These are phyloP conservation scores for Anisodus acutangulus DNA, from an alignment of 257 asterid genomes.

Conservation along the genomic window DNA sequence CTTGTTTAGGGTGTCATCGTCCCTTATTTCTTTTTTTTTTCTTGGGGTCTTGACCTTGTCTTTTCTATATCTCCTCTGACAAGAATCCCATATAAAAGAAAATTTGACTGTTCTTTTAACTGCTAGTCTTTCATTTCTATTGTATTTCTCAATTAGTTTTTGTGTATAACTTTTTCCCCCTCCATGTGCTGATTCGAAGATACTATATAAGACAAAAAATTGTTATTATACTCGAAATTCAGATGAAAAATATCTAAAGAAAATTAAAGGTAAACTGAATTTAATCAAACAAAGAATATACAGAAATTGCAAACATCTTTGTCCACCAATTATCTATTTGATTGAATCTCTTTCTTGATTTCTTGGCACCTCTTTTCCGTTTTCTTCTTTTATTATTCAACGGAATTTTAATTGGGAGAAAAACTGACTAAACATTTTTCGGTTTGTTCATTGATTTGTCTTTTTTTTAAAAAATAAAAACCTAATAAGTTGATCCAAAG, in stretches of 20 bases:
- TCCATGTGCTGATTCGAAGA: no score
- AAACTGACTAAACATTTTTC: no score
- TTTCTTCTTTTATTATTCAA: background rate
- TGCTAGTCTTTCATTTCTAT: background rate
- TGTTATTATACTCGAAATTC: no score
- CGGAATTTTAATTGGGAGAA: no score
- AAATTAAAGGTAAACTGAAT: background rate
- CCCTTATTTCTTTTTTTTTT: background rate
- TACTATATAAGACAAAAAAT: no score
- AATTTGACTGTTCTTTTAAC: background rate
- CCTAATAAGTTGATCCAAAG: background rate
- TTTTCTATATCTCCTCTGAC: background rate
- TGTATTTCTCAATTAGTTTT: background rate
- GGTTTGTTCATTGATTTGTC: background rate
- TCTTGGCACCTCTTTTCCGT: background rate
- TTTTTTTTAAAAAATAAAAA: background rate
- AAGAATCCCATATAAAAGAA: background rate
- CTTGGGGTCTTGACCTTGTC: background rate
- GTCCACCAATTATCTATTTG: background rate
- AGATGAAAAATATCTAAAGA: background rate
- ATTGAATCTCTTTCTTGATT: background rate
- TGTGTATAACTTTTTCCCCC: background rate
- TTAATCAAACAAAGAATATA: background rate
- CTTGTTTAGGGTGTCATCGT: background rate
- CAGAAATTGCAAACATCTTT: background rate